Base-by-base conservation (phyloP, 495 filamentous ascomycete genomes). In the Opeltia flavorubescens region DNA sequence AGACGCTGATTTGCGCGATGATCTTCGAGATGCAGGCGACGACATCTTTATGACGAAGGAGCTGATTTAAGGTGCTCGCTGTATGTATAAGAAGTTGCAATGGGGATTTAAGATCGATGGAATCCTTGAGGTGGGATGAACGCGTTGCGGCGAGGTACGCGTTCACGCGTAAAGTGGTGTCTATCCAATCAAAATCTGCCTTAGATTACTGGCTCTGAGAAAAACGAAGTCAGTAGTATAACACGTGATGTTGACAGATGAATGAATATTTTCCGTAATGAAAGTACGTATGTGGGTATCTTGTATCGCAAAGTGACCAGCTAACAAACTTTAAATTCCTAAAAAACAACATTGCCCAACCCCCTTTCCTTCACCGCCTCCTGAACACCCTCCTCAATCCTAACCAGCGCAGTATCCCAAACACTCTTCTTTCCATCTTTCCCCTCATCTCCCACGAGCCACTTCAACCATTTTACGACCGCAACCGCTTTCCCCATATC, bases 401-500 rank as follows among this genome's bases (percentile, higher is more conserved):
- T 58, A 44, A 50, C 55, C 31, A 89, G 41, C 9, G 78, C 81
- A 40, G 64, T 56, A 3, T 55, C 50, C 78, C 78, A 81, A 13
- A 69, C 70, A 74, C 26, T 56, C 53, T 47, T 55, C 57, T 51
- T 46, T 47, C 3, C 52, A 61, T 20, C 48, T 44, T 11, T 50
- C 17, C 59, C 62, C 7, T 61, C 61, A 34, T 81, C 76, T 24
- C 72, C 74, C 23, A 91, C 62, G 1, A 88, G 61, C 77, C 81
- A 87, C 12, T 57, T 70, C 26, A 94, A 44, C 86, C 86, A 94
- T 50, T 65, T 72, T 0, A 80, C 68, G 5, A 87, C 62, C 5
- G 71, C 73, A 0, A 77, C 70, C 4, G 76, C 83, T 61, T 91
- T 91, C 15, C 72, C 76, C 63, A 94, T 66, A 59, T 94, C 76